These are phyloP conservation scores for Pichia nakasei DNA, from an alignment of 805 yeast species.

Conservation along the genomic window DNA sequence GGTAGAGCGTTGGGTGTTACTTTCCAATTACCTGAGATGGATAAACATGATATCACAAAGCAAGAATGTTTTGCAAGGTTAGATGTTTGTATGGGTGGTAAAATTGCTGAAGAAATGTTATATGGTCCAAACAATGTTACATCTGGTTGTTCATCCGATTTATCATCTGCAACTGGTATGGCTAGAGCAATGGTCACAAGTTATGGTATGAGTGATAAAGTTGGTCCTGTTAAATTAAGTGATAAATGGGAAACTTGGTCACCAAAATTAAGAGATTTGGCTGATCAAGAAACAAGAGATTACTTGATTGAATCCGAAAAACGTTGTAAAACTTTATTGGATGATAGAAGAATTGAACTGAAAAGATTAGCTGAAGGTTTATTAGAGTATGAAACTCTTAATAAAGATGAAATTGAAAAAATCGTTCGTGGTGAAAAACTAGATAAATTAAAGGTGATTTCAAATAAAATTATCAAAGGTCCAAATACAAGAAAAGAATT, in stretches of 20 bases:
- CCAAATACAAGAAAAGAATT: conserved; percentile 26
- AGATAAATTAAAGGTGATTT: conserved; percentile 54
- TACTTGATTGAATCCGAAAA: conserved; percentile 67
- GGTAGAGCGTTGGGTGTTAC: conserved; percentile 96
- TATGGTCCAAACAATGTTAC: conserved; percentile 91
- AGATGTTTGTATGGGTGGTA: conserved; percentile 99
- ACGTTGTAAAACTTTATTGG: conserved; percentile 64
- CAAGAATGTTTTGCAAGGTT: conserved; percentile 83
- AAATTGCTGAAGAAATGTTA: conserved; percentile 88
- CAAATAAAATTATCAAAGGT: conserved; percentile 65
- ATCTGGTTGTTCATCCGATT: conserved; percentile 90
- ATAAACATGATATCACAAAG: conserved; percentile 87
- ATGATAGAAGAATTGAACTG: conserved; percentile 57
- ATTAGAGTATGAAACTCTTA: conserved; percentile 90
- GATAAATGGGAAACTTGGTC: conserved; percentile 97
- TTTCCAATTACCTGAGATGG: conserved; percentile 97
- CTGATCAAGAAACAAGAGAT: conserved; percentile 84
- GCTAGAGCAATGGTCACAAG: conserved; percentile 96
- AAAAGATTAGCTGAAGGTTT: conserved; percentile 87
- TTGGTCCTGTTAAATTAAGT: conserved; percentile 85
- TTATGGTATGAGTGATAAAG: conserved; percentile 90
- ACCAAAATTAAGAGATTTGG: conserved; percentile 74
- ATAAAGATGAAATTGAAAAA: conserved; percentile 81
- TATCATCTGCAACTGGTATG: conserved; percentile 79
- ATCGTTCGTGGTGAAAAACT: conserved; percentile 74